Evolutionary conservation across 1,284 basidiomycete genomes (phyloP).

Genomic region (Tilletiopsis washingtonensis): DNA sequence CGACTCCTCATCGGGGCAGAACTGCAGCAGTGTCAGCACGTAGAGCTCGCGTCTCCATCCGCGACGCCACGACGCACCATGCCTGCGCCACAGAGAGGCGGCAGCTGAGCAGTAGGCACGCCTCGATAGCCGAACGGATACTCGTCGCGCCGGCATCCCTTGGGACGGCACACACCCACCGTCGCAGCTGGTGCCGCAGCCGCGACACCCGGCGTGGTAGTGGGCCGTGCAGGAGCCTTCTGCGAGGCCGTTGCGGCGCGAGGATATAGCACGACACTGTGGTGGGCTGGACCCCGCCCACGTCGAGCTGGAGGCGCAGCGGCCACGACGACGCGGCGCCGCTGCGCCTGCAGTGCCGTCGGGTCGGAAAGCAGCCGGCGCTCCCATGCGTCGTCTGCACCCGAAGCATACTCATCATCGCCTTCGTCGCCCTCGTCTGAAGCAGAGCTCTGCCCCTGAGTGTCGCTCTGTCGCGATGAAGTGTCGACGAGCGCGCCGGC

Average conservation of each 20-base stretch:
- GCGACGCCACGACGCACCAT: background rate
- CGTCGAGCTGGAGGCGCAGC: too few species aligned
- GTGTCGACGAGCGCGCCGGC: background rate
- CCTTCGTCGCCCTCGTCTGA: background rate
- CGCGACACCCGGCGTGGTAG: too few species aligned
- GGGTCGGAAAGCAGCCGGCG: too few species aligned
- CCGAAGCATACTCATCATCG: too few species aligned
- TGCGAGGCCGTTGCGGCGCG: background rate
- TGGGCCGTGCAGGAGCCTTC: too few species aligned
- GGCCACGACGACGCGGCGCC: too few species aligned
- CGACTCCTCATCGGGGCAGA: constrained; percentile 78
- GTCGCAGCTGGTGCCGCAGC: background rate
- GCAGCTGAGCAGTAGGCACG: constrained; percentile 49
- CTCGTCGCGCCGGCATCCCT: constrained; percentile 66
- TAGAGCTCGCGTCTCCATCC: background rate
- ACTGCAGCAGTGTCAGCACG: constrained; percentile 45
- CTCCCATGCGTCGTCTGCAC: too few species aligned
- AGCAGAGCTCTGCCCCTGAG: background rate
- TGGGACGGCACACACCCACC: constrained; percentile 56
- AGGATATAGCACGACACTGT: background rate
- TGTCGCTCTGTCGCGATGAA: background rate
- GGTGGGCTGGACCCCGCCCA: too few species aligned
- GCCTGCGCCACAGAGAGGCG: constrained; percentile 58
- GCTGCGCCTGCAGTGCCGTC: too few species aligned
- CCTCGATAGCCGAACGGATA: constrained; percentile 61